Conservation (phyloP, 805 yeast genomes). For the Citeromyces matritensis region DNA sequence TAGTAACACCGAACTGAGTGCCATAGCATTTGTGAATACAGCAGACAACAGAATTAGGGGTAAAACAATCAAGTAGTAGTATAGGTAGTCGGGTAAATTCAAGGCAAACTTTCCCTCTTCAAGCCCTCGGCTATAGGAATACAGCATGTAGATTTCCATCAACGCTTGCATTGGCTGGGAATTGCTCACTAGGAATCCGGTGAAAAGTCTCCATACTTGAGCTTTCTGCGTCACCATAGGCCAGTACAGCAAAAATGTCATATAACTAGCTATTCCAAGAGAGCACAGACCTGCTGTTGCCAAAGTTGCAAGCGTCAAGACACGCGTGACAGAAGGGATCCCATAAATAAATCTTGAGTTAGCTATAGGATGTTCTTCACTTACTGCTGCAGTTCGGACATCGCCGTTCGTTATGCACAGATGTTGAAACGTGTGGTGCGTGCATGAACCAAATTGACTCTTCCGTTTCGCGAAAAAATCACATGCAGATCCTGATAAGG, state of each 20-base stretch:
- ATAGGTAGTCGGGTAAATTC: conserved; percentile 38
- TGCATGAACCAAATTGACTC: background rate
- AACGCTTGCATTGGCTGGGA: conserved; percentile 26
- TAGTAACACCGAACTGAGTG: conserved; percentile 22
- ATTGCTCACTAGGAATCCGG: conserved; percentile 30
- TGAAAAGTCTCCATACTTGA: conserved; percentile 30
- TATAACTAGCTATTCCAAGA: conserved; percentile 11
- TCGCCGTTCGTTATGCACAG: conserved; percentile 2
- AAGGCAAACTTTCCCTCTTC: conserved; percentile 34
- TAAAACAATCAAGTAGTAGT: conserved; percentile 33
- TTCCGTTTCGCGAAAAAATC: background rate
- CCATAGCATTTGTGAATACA: conserved; percentile 9
- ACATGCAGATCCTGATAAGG: no score
- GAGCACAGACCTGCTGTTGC: conserved; percentile 24
- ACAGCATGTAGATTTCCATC: conserved; percentile 41
- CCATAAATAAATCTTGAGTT: conserved; percentile 18
- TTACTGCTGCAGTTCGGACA: conserved; percentile 17
- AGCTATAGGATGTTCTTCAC: conserved; percentile 3
- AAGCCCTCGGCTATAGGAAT: conserved; percentile 38
- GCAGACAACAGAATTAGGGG: conserved; percentile 26
- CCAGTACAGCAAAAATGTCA: conserved; percentile 15
- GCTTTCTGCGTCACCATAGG: conserved; percentile 13
- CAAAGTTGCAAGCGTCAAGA: conserved; percentile 32
- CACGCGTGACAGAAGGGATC: conserved; percentile 51
- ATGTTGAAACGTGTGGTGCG: background rate